These are phyloP conservation scores for Stentor coeruleus DNA, from an alignment of 73 alveolate genomes.

Conservation along the genomic window DNA sequence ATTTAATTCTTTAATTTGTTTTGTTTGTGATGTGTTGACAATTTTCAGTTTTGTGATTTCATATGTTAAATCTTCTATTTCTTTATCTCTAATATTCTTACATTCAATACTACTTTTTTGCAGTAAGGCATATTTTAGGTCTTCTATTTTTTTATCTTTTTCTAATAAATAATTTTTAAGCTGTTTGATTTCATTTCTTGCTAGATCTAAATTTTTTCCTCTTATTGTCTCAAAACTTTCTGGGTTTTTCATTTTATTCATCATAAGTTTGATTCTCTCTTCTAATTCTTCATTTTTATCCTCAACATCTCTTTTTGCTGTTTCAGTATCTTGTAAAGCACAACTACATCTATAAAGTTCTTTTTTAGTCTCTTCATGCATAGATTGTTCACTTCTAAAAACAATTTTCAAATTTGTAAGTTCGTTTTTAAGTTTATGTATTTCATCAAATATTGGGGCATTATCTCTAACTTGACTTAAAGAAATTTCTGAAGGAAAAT, in stretches of 20 bases:
- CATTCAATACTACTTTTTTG: slow-evolving; percentile 11
- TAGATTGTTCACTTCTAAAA: not conserved
- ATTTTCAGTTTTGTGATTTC: slow-evolving; percentile 1
- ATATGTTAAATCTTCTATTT: slow-evolving; percentile 11
- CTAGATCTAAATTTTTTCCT: not conserved
- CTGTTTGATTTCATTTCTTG: not conserved
- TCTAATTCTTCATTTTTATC: slow-evolving; percentile 3
- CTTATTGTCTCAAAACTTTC: not conserved
- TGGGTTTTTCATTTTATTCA: not conserved
- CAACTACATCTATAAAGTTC: slow-evolving; percentile 6
- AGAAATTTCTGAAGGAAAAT: slow-evolving; percentile 8
- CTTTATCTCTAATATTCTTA: slow-evolving; percentile 2
- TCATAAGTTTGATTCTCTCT: not conserved
- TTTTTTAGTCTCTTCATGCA: slow-evolving; percentile 20
- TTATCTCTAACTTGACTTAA: slow-evolving; percentile 4
- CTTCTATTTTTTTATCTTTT: slow-evolving; percentile 16
- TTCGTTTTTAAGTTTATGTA: not conserved
- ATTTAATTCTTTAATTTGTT: slow-evolving; percentile 3
- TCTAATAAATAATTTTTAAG: not conserved
- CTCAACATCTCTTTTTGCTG: not conserved
- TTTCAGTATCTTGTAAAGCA: not conserved
- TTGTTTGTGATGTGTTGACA: not conserved
- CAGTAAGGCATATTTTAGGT: not conserved
- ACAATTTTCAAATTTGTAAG: slow-evolving; percentile 11
- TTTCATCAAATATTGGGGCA: slow-evolving; percentile 20